Conservation (phyloP, 306 rosid genomes). For the Neltuma alba region DNA sequence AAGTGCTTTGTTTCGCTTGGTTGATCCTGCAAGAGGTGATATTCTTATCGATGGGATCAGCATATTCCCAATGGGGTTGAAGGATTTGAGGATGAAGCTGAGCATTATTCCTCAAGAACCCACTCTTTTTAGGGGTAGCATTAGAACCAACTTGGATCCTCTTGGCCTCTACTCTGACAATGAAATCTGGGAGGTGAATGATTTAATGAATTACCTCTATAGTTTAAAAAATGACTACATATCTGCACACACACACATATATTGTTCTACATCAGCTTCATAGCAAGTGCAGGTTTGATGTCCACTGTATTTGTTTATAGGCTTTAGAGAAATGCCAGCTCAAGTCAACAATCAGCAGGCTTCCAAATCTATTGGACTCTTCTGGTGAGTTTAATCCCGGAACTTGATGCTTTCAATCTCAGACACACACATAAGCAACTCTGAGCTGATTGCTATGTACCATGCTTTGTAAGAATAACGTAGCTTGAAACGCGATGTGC, state of each 20-base stretch:
- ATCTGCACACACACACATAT: no score
- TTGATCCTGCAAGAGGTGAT: slow-evolving; percentile 64
- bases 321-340: slow-evolving; percentile 10
- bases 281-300: not conserved
- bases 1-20: slow-evolving; percentile 72
- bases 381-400: not conserved
- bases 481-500: not conserved
- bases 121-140: not conserved
- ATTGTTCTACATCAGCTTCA: not conserved
- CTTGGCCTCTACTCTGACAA: not conserved
- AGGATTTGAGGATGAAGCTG: slow-evolving; percentile 38
- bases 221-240: no score
- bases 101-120: slow-evolving; percentile 16
- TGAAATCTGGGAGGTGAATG: not conserved
- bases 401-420: not conserved
- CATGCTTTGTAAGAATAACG: not conserved
- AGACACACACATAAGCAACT: not conserved
- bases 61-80: slow-evolving; percentile 64
- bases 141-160: slow-evolving; percentile 11
- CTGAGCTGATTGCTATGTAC: not conserved
- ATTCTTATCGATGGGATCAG: slow-evolving; percentile 59
- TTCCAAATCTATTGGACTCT: not conserved
- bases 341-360: not conserved
- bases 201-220: not conserved
- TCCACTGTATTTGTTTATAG: not conserved